Evolutionary conservation across 306 rosid genomes (phyloP), one percentile per base, ranked within the genome.

Genomic region (Trichosanthes cucumerina): DNA sequence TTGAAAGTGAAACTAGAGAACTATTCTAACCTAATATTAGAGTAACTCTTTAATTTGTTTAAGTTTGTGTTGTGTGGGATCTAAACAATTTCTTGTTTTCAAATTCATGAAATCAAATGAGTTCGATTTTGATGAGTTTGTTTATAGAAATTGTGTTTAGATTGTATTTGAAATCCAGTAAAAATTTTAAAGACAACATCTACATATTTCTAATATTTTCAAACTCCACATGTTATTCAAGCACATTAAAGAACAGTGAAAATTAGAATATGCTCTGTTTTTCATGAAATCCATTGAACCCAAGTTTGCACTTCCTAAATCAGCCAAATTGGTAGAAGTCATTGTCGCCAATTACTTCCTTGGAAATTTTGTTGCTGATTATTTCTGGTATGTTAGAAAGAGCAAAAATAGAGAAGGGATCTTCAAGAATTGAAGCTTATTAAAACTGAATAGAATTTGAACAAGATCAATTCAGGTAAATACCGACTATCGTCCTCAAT

Each of bases 351-450:
- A 89, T 78, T 94, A 97, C 70, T 84, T 94, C 65, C 43, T 94
- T 85, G 98, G 97, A 81, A 94, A 96, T 60, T 96, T 92, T 38
- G 90, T 92, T 81, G 89, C 93, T 1, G 97, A 92, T 83, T 90
- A 92, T 85, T 88, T 92, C 82, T 94, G 96, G 98, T 94, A 85
- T 59, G 77, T 83, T 43, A 46, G 9, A 73, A 0, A 15, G 6
- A 19, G 6, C 8, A 64, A 62, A 62, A 53, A 78, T 7, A 31
- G 62, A 60, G 38, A 23, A 13, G 46, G 69, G 81, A 81, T 78
- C 47, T 31, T 70, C 4, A 64, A 59, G 71, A 54, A 26, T 0
- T 60, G 19, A 60, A 60, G 38, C 66, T 1, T 28, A 28, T 28
- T 58, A 11, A 4, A 58, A 58, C 10, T 47, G n/a, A 31, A 7